Evolutionary conservation across 805 yeast genomes (phyloP).

Genomic region (Saccharomycopsis synnaedendra): DNA sequence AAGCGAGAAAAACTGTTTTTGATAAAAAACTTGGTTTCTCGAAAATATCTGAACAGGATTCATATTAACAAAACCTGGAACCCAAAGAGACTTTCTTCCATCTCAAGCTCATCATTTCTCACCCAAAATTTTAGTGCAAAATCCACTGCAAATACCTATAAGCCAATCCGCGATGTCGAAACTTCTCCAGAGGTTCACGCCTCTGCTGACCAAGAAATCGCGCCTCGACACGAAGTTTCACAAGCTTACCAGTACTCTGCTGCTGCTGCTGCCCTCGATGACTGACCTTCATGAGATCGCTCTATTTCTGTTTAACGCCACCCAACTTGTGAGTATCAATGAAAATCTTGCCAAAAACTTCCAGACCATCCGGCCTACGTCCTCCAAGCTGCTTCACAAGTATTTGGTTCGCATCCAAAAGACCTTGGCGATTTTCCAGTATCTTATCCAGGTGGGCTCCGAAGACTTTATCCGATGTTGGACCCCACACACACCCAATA

Average conservation of each 20-base stretch:
- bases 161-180: constrained; percentile 7
- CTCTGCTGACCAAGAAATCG: constrained; percentile 1
- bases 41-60: no score
- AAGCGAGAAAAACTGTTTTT: no score
- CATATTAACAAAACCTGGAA: no score
- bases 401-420: constrained; percentile 9
- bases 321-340: constrained; percentile 7
- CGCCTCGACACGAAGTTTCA: constrained; percentile 9
- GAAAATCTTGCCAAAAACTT: constrained; percentile 7
- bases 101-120: no score
- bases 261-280: constrained; percentile 9
- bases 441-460: constrained; percentile 15
- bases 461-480: constrained; percentile 14
- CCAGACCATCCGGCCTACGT: constrained; percentile 12
- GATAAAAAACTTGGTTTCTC: no score
- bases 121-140: no score
- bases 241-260: constrained; percentile 10
- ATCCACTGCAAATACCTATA: no score
- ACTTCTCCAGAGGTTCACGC: constrained; percentile 5
- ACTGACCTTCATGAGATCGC: constrained; percentile 16
- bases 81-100: no score
- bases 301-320: constrained; percentile 9
- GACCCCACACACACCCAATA: constrained; percentile 1
- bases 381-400: constrained; percentile 7
- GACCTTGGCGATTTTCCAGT: constrained; percentile 15